These are phyloP conservation scores for Pichia sp. DNA, from an alignment of 1,139 yeast species.

Conservation along the genomic window DNA sequence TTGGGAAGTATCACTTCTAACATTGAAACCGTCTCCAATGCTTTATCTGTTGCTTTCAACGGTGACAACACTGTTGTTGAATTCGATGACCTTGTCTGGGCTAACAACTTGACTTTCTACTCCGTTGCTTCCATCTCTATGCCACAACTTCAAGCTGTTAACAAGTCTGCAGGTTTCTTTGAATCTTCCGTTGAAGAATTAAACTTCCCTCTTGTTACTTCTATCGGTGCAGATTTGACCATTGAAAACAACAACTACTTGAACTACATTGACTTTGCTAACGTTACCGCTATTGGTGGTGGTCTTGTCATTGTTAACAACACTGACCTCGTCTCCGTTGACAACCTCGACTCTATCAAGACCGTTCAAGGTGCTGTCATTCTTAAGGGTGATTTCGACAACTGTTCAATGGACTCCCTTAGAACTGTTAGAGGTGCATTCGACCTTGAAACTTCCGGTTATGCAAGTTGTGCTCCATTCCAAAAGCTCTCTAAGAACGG, in stretches of 20 bases:
- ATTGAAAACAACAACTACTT: slow-evolving; percentile 68
- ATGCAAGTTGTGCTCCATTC: slow-evolving; percentile 75
- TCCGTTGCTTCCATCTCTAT: slow-evolving; percentile 67
- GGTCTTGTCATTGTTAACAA: slow-evolving; percentile 85
- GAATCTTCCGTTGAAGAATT: slow-evolving; percentile 55
- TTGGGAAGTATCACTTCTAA: slow-evolving; percentile 65
- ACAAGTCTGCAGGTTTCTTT: slow-evolving; percentile 74
- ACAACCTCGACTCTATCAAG: slow-evolving; percentile 67
- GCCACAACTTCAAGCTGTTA: slow-evolving; percentile 60
- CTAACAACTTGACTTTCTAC: slow-evolving; percentile 80
- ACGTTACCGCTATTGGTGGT: slow-evolving; percentile 72
- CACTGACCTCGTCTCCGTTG: slow-evolving; percentile 55
- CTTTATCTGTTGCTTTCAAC: slow-evolving; percentile 77
- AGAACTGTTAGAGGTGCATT: slow-evolving; percentile 89
- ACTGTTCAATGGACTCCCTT: slow-evolving; percentile 68
- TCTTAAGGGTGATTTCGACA: slow-evolving; percentile 71
- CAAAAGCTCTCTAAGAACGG: slow-evolving; percentile 61
- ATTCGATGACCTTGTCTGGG: slow-evolving; percentile 69
- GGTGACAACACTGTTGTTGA: slow-evolving; percentile 64
- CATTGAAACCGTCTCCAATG: slow-evolving; percentile 65
- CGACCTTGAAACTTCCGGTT: slow-evolving; percentile 66
- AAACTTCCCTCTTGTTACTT: slow-evolving; percentile 46
- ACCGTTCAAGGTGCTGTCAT: slow-evolving; percentile 84
- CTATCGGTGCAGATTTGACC: slow-evolving; percentile 77
- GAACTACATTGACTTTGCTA: slow-evolving; percentile 60